These are phyloP conservation scores for Colletotrichum viniferum DNA, from an alignment of 2,329 filamentous ascomycete species.

Conservation along the genomic window DNA sequence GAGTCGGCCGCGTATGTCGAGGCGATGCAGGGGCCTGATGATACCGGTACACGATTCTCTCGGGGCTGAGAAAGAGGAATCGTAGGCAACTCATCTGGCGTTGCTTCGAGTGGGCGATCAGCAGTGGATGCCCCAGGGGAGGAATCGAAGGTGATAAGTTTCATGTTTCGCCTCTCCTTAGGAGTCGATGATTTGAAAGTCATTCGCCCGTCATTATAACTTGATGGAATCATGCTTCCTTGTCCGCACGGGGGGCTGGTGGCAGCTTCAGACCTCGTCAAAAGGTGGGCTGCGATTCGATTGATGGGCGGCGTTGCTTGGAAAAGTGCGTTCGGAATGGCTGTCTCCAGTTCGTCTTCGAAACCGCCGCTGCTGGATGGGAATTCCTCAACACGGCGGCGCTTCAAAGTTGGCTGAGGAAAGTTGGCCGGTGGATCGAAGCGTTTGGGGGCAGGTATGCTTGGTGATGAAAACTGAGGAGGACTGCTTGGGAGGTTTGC, in stretches of 20 bases:
- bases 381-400: neutral
- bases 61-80: neutral
- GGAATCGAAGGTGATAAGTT: constrained; percentile 31
- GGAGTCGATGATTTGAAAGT: neutral
- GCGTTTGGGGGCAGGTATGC: neutral
- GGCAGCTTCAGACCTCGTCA: neutral
- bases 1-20: neutral
- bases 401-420: neutral
- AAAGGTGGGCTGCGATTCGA: neutral
- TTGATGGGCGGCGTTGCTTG: constrained; percentile 18
- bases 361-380: constrained; percentile 24
- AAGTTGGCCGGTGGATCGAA: neutral
- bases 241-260: constrained; percentile 28
- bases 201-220: constrained; percentile 2
- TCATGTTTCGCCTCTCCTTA: constrained; percentile 14
- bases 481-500: constrained; percentile 6
- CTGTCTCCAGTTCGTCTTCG: constrained; percentile 42
- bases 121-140: neutral
- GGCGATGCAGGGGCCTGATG: neutral
- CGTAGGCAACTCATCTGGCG: neutral
- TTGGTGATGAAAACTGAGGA: neutral
- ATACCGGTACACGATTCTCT: neutral
- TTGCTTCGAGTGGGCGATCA: neutral
- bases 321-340: constrained; percentile 33
- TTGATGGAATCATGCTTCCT: constrained; percentile 21